Evolutionary conservation across 148 eudicot genomes (phyloP), one percentile per base, ranked within the genome.

Genomic region (Rhododendron simsii): DNA sequence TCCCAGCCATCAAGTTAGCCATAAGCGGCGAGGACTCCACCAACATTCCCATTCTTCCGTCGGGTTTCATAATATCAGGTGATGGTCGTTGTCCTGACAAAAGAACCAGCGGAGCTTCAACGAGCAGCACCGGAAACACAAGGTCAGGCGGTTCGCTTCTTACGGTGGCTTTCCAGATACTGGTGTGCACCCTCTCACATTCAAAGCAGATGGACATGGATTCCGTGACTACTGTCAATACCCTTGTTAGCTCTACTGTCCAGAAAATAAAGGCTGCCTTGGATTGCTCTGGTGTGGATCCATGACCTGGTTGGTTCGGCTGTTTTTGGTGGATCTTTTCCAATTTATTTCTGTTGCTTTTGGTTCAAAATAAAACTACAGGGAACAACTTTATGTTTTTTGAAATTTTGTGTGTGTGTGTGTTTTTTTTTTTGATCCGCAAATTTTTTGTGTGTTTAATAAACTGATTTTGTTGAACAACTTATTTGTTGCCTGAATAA

Each of bases 151-250:
- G 95, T 74, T 89, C 91, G 7, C 50, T 92, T 2, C 55, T 93
- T 0, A 93, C 93, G 3, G 85, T 89, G 53, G 92, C 86, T 5
- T 86, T 93, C 82, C 95, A 91, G 53, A 75, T 91, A n/a, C 80
- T 89, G 41, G 90, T 82, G 16, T 79, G 53, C 53, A 26, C 23
- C 48, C 67, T 5, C 14, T 44, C 77, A 12, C 30, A 79, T 12
- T n/a, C 78, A 4, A 76, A 90, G 37, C 65, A 88, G 65, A 33
- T 84, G 74, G 37, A 30, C 39, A 47, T 83, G 83, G 83, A 84
- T 10, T 30, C 86, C 3, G 79, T 89, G 28, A 73, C 83, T 5
- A 84, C 44, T 11, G 86, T 85, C 71, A 73, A 84, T 35, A 51
- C 45, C 78, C 83, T 89, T 8, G 74, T 86, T 23, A 86, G 73